Conservation (phyloP, 352 stramenopile genomes). For the Globisporangium mamillatum region DNA sequence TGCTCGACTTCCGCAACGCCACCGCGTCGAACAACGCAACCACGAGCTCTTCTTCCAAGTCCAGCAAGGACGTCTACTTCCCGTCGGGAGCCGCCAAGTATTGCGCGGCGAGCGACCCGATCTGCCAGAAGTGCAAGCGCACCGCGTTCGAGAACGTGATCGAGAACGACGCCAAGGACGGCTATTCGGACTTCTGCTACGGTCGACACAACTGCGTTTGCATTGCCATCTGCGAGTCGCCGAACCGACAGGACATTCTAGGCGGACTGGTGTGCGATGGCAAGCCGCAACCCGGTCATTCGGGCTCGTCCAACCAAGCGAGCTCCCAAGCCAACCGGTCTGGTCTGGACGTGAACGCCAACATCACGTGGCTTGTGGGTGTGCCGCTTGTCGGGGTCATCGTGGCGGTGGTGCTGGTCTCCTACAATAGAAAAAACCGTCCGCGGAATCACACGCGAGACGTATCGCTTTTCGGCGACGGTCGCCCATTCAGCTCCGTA, state of each 20-base stretch:
- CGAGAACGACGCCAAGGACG: conserved; percentile 33
- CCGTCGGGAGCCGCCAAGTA: conserved; percentile 28
- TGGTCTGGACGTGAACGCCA: conserved; percentile 24
- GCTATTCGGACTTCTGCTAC: conserved; percentile 31
- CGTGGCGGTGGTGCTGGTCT: conserved; percentile 37
- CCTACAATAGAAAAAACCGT: conserved; percentile 28
- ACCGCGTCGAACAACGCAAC: conserved; percentile 15
- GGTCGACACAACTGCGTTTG: conserved; percentile 41
- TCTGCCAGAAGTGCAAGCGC: conserved; percentile 31
- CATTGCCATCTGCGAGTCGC: conserved; percentile 39
- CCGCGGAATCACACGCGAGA: conserved; percentile 22
- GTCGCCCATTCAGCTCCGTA: neutral
- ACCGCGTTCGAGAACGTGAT: conserved; percentile 41
- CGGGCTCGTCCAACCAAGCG: conserved; percentile 22
- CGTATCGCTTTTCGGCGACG: conserved; percentile 17
- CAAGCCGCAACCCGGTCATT: conserved; percentile 2
- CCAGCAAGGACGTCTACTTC: conserved; percentile 24
- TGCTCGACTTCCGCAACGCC: conserved; percentile 31
- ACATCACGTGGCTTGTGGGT: conserved; percentile 35
- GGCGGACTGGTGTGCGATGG: conserved; percentile 30
- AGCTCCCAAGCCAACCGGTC: conserved; percentile 15
- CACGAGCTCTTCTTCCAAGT: conserved; percentile 9
- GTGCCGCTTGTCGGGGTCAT: conserved; percentile 42
- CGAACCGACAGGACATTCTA: conserved; percentile 24
- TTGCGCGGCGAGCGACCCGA: conserved; percentile 34